phyloP scores from a whole-genome alignment of 805 yeast genomes.

The Dipodascus albidus region DNA sequence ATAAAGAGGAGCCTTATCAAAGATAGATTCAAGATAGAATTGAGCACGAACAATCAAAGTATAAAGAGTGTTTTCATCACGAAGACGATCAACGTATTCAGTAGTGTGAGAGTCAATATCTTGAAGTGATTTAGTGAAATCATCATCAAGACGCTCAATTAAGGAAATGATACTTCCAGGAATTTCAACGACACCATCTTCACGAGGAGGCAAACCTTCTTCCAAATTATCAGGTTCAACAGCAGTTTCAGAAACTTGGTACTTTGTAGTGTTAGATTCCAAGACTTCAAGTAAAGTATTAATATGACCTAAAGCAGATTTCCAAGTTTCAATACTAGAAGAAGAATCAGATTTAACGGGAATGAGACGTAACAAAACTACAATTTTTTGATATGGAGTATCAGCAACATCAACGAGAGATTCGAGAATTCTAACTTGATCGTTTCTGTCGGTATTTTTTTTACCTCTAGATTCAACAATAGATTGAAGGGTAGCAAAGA shows the following conservation, averaged over 20 bases:
- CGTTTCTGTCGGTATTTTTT: slow-evolving; percentile 76
- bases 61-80: slow-evolving; percentile 74
- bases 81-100: slow-evolving; percentile 82
- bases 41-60: slow-evolving; percentile 73
- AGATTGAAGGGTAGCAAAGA: slow-evolving; percentile 61
- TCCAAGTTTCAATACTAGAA: slow-evolving; percentile 79
- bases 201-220: slow-evolving; percentile 44
- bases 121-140: slow-evolving; percentile 77
- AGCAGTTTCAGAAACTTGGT: slow-evolving; percentile 71
- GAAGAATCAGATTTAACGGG: slow-evolving; percentile 80
- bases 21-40: slow-evolving; percentile 61
- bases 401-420: slow-evolving; percentile 38
- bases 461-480: slow-evolving; percentile 90
- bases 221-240: slow-evolving; percentile 69
- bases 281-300: slow-evolving; percentile 51
- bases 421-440: slow-evolving; percentile 67
- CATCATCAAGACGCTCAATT: slow-evolving; percentile 91
- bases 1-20: slow-evolving; percentile 27
- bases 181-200: slow-evolving; percentile 58
- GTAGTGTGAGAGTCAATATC: slow-evolving; percentile 89
- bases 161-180: slow-evolving; percentile 78
- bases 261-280: slow-evolving; percentile 45
- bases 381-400: slow-evolving; percentile 63
- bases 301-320: slow-evolving; percentile 51
- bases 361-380: slow-evolving; percentile 67